Evolutionary conservation across 2,329 filamentous ascomycete species (phyloP), one percentile per base, ranked within the genome.

Genomic region (Orbilia ellipsospora): DNA sequence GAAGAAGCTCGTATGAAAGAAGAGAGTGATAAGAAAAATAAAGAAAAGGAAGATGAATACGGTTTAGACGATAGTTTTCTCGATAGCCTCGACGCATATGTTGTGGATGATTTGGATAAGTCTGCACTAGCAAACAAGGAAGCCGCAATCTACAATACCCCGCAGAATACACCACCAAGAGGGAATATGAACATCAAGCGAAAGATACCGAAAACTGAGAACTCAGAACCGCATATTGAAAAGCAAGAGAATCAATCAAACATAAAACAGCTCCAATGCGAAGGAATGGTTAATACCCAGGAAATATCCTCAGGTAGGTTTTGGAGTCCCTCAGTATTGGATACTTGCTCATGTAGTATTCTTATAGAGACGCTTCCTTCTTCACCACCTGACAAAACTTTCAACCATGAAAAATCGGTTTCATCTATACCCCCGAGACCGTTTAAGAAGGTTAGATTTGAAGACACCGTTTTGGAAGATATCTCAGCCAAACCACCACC

Each of bases 11-110:
- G 51, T n/a, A 59, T 56, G 18, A 48, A 62, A 26, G 28, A 26
- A 8, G 52, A 50, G 16, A 16, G 28, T 44, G 31, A 8, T 0
- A 63, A 31, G 40, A 70, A 44, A 20, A 20, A 28, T 4, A 57
- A 50, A 26, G 40, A n/a, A 15, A 56, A 63, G 18, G 64, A 61
- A 4, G 64, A 61, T 8, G n/a, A 20, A 1, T 69, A 74, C 18
- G 70, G 70, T 2, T 16, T 69, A 23, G 48, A 65, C 4, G 72
- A 69, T 56, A 36, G 28, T 52, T 31, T 69, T n/a, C 40, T 75
- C 7, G 64, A 65, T 26, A 69, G 72, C 20, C 59, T 75, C 50
- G 72, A 75, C 36, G 16, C 61, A 10, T 75, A 69, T 54, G 72
- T 40, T 16, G 40, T 65, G 20, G 72, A 65, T 57, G 23, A 16